phyloP scores from a whole-genome alignment of 2,329 filamentous ascomycete genomes.

The Alternaria atra region DNA sequence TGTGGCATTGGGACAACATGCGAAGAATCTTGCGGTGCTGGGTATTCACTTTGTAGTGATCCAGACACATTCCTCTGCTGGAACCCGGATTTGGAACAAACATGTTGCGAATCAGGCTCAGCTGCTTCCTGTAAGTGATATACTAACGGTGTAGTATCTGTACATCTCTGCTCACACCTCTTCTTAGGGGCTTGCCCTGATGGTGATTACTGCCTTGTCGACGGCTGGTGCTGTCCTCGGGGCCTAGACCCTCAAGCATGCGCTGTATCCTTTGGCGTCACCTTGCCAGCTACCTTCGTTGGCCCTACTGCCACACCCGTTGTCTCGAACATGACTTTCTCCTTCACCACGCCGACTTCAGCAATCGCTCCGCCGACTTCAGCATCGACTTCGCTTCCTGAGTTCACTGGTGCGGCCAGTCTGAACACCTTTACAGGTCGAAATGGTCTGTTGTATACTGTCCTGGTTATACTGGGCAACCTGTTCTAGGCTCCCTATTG shows the following conservation, averaged over 20 bases:
- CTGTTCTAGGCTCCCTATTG: not conserved
- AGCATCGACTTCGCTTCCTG: not conserved
- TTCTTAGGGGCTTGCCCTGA: not conserved
- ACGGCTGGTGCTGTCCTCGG: not conserved
- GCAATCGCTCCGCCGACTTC: not conserved
- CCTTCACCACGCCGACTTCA: not conserved
- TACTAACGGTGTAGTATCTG: not conserved
- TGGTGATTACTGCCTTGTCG: not conserved
- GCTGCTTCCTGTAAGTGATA: not conserved
- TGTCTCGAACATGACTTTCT: not conserved
- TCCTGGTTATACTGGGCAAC: not conserved
- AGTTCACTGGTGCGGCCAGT: not conserved
- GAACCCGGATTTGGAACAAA: not conserved
- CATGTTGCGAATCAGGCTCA: not conserved
- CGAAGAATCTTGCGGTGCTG: not conserved
- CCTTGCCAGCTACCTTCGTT: not conserved
- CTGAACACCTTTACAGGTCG: not conserved
- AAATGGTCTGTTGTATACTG: not conserved
- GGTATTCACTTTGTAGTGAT: not conserved
- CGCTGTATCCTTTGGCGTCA: not conserved
- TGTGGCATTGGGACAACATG: not conserved
- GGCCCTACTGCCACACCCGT: not conserved
- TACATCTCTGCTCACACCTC: not conserved
- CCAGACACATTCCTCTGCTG: not conserved
- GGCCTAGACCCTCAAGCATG: not conserved